Percentiles rank a stretch among this genome's conserved stretches.
Conservation (phyloP, 1,284 basidiomycete species). For the Neonothopanus nambi region DNA sequence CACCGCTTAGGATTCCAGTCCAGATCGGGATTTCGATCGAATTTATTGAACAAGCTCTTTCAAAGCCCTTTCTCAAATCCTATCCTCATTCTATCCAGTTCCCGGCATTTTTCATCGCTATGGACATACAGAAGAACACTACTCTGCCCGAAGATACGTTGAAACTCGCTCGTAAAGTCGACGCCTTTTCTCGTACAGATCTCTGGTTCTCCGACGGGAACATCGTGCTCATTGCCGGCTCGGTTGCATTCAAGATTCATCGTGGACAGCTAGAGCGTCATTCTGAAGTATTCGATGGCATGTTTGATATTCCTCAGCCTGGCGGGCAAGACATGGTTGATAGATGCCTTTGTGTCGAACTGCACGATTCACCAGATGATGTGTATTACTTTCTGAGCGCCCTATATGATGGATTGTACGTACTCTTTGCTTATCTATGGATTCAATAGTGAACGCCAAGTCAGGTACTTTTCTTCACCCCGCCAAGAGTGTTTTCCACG, state of each 20-base stretch:
- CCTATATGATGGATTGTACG: constrained; percentile 52
- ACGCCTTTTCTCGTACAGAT: constrained; percentile 29
- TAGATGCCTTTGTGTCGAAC: constrained; percentile 48
- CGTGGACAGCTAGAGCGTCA: constrained; percentile 69
- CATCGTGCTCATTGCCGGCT: constrained; percentile 56
- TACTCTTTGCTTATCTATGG: constrained; percentile 4
- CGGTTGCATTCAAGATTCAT: constrained; percentile 71
- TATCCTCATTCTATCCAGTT: no score
- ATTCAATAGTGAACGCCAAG: no score
- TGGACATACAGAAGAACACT: no score
- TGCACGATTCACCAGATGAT: constrained; percentile 59
- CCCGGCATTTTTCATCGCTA: no score
- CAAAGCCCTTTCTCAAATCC: no score
- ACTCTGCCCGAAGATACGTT: not conserved
- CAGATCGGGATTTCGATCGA: no score
- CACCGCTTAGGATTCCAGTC: no score
- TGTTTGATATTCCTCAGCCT: constrained; percentile 65
- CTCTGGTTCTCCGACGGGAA: constrained; percentile 76
- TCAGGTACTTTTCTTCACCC: constrained; percentile 21
- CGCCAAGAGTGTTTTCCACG: constrained; percentile 52
- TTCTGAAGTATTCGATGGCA: constrained; percentile 67
- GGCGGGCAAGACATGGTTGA: constrained; percentile 44
- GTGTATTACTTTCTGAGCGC: constrained; percentile 60
- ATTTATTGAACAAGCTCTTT: no score
- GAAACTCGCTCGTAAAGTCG: not conserved